Evolutionary conservation across 495 filamentous ascomycete species (phyloP).

Genomic region (Trichoderma virens): DNA sequence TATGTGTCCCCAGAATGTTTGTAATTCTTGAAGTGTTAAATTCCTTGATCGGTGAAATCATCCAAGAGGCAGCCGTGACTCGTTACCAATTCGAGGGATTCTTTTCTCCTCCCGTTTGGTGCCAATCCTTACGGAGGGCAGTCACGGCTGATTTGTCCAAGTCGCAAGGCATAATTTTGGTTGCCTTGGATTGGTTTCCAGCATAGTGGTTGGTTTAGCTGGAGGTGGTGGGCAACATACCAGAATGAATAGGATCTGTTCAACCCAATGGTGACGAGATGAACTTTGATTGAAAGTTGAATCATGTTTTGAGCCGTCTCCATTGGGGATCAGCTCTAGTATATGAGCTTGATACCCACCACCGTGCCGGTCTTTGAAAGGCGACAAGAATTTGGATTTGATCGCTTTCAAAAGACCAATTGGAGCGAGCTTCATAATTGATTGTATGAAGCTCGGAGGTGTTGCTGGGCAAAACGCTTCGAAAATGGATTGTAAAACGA

Average conservation of each 20-base stretch:
- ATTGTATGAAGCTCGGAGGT: background rate
- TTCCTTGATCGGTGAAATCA: background rate
- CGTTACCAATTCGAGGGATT: constrained; percentile 5
- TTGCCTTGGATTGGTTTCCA: background rate
- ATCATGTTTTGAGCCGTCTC: background rate
- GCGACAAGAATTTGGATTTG: background rate
- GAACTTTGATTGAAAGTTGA: background rate
- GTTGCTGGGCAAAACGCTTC: background rate
- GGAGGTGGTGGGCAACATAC: background rate
- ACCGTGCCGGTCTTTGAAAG: background rate
- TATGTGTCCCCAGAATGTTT: background rate
- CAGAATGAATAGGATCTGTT: background rate
- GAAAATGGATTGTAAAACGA: background rate
- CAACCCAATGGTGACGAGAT: background rate
- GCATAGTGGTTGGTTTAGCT: background rate
- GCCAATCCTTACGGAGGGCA: background rate
- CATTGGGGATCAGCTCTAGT: background rate
- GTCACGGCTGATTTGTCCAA: background rate
- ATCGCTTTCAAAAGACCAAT: background rate
- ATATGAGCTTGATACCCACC: background rate
- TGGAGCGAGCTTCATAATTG: background rate
- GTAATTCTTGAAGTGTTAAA: background rate
- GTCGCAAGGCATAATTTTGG: background rate
- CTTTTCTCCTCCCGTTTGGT: background rate
- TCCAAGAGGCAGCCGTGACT: constrained; percentile 1